phyloP scores from a whole-genome alignment of 73 alveolate genomes.

The Paramecium bursaria region DNA sequence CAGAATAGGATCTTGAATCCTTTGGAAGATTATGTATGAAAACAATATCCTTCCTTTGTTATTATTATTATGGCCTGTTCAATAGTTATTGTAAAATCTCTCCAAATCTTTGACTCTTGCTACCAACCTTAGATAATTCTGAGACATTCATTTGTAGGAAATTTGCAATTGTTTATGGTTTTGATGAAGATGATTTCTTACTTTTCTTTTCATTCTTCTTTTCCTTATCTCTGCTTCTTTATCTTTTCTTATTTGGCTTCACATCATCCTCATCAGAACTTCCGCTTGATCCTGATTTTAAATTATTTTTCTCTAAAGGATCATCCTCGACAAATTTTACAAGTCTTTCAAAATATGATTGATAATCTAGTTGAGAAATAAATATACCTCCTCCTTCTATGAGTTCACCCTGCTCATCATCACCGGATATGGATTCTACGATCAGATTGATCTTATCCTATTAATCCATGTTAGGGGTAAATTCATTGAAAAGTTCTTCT shows the following conservation, averaged over 20 bases:
- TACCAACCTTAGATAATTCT: constrained; percentile 6
- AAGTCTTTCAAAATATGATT: constrained; percentile 28
- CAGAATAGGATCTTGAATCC: constrained; percentile 28
- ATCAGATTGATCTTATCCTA: constrained; percentile 6
- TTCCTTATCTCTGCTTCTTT: constrained; percentile 61
- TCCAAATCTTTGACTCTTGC: not conserved
- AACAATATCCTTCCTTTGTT: constrained; percentile 28
- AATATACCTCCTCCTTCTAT: constrained; percentile 31
- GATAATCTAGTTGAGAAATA: not conserved
- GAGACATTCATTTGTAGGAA: not conserved
- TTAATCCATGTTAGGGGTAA: too few species aligned
- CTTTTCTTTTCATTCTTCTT: constrained; percentile 34
- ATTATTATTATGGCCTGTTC: not conserved
- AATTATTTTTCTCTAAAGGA: constrained; percentile 58
- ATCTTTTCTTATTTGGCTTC: constrained; percentile 15
- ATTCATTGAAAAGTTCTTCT: too few species aligned
- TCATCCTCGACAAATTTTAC: constrained; percentile 56
- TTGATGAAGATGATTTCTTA: too few species aligned
- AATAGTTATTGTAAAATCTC: not conserved
- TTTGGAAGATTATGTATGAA: constrained; percentile 47
- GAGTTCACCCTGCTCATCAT: not conserved
- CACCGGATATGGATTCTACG: not conserved
- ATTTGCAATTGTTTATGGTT: too few species aligned
- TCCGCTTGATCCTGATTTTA: constrained; percentile 30
- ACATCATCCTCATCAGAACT: constrained; percentile 59